Conservation (phyloP, 495 filamentous ascomycete genomes). For the Patellaria atrata region DNA sequence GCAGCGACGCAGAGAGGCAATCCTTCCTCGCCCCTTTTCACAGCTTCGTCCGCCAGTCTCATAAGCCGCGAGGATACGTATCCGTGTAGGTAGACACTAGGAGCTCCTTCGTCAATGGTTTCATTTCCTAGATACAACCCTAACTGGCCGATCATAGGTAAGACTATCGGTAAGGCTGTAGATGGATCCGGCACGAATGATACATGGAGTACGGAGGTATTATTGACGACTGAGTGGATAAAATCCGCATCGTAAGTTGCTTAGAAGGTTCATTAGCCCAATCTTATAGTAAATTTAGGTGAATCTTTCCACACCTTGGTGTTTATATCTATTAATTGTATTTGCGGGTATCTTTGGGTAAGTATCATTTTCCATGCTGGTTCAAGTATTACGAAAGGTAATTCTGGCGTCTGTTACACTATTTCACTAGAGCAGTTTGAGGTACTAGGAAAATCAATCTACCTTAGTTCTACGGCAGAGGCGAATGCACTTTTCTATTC, state of each 20-base stretch:
- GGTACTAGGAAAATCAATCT: too few relatives aligned
- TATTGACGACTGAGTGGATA: conserved; percentile 72
- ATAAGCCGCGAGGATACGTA: conserved; percentile 72
- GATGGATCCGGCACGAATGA: conserved; percentile 49
- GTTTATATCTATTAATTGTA: conserved; percentile 57
- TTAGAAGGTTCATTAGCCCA: conserved; percentile 20
- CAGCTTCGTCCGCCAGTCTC: conserved; percentile 38
- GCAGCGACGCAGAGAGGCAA: conserved; percentile 51
- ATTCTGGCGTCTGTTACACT: too few relatives aligned
- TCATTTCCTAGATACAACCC: conserved; percentile 54
- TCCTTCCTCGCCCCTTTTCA: conserved; percentile 28
- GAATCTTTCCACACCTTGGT: conserved; percentile 39
- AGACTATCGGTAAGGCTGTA: conserved; percentile 54
- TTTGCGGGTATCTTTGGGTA: conserved; percentile 55
- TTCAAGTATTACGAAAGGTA: too few relatives aligned
- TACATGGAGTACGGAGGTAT: conserved; percentile 62
- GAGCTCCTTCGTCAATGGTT: conserved; percentile 41
- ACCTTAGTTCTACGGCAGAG: too few relatives aligned
- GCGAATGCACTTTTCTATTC: too few relatives aligned
- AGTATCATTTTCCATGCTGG: conserved; percentile 22
- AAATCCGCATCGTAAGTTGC: conserved; percentile 59
- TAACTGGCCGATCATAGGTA: conserved; percentile 86
- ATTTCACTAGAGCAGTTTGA: too few relatives aligned
- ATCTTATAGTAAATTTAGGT: background rate
- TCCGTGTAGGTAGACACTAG: conserved; percentile 78